These are phyloP conservation scores for Globisporangium cederbergense DNA, from an alignment of 352 stramenopile species.

Conservation along the genomic window DNA sequence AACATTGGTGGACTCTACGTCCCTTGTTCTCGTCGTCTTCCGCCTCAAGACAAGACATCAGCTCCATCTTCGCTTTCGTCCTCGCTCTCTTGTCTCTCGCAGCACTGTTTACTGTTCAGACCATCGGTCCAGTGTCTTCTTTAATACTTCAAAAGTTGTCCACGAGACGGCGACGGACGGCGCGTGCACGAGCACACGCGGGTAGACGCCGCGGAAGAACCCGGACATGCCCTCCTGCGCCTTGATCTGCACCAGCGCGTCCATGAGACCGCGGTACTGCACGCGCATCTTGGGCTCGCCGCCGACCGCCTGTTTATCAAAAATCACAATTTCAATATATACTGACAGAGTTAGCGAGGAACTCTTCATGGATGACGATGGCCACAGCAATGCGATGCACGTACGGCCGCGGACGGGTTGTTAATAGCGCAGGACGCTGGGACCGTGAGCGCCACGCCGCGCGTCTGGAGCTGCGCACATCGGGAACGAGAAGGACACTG, in stretches of 20 bases:
- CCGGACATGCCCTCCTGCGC: conserved; percentile 91
- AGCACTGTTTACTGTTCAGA: conserved; percentile 16
- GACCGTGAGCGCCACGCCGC: conserved; percentile 59
- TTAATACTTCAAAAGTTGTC: conserved; percentile 98
- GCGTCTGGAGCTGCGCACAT: conserved; percentile 70
- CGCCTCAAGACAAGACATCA: background rate
- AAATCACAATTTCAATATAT: background rate
- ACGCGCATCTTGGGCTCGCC: conserved; percentile 52
- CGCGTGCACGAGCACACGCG: conserved; percentile 94
- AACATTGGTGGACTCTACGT: background rate
- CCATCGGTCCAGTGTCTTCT: conserved; percentile 76
- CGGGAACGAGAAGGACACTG: conserved; percentile 70
- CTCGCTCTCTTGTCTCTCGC: background rate
- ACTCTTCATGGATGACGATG: background rate
- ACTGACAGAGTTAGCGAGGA: conserved; percentile 2
- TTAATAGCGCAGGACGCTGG: conserved; percentile 56
- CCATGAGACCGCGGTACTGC: conserved; percentile 71
- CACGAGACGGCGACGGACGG: conserved; percentile 98
- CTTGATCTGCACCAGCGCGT: conserved; percentile 86
- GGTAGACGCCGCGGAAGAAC: conserved; percentile 95
- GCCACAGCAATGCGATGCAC: conserved; percentile 4
- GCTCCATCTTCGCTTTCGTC: background rate
- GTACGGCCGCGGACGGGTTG: conserved; percentile 32
- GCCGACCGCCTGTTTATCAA: conserved; percentile 17
- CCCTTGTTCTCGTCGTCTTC: background rate